Percentiles rank a stretch among this genome's conserved stretches.
phyloP scores from a whole-genome alignment of 192 early-diverging fungal genomes.

The Backusella mclennaniae region DNA sequence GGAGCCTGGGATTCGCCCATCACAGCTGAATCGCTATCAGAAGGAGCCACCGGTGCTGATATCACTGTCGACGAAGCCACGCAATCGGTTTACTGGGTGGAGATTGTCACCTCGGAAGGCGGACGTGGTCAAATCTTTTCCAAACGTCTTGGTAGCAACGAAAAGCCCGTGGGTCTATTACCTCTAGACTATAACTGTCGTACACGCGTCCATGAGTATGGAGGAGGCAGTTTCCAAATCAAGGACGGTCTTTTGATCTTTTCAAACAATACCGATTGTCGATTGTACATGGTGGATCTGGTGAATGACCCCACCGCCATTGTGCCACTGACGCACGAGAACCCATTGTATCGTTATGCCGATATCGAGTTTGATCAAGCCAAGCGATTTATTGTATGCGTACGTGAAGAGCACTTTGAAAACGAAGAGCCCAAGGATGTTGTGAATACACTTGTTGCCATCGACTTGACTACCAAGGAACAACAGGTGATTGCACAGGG shows the following conservation, averaged over 20 bases:
- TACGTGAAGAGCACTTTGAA: slow-evolving; percentile 70
- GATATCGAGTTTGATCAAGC: slow-evolving; percentile 59
- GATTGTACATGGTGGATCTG: slow-evolving; percentile 49
- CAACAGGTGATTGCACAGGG: slow-evolving; percentile 52
- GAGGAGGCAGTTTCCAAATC: slow-evolving; percentile 62
- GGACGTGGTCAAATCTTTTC: slow-evolving; percentile 30
- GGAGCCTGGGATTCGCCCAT: slow-evolving; percentile 35
- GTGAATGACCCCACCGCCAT: slow-evolving; percentile 24
- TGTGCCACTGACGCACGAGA: slow-evolving; percentile 44
- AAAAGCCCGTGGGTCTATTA: slow-evolving; percentile 31
- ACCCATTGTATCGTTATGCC: slow-evolving; percentile 56
- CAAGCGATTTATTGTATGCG: slow-evolving; percentile 54
- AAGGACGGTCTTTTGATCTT: slow-evolving; percentile 59
- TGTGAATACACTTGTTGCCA: slow-evolving; percentile 55
- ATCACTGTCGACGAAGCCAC: slow-evolving; percentile 19
- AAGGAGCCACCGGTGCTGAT: slow-evolving; percentile 3
- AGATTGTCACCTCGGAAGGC: slow-evolving; percentile 13
- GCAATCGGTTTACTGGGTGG: slow-evolving; percentile 21
- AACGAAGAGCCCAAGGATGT: slow-evolving; percentile 55
- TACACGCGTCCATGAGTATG: slow-evolving; percentile 77
- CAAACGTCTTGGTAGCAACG: not conserved
- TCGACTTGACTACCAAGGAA: slow-evolving; percentile 39
- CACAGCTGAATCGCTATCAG: slow-evolving; percentile 21
- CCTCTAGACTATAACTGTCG: slow-evolving; percentile 58
- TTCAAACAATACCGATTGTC: slow-evolving; percentile 56